Evolutionary conservation across 345 rosid genomes (phyloP).

Genomic region (Isatis tinctoria): DNA sequence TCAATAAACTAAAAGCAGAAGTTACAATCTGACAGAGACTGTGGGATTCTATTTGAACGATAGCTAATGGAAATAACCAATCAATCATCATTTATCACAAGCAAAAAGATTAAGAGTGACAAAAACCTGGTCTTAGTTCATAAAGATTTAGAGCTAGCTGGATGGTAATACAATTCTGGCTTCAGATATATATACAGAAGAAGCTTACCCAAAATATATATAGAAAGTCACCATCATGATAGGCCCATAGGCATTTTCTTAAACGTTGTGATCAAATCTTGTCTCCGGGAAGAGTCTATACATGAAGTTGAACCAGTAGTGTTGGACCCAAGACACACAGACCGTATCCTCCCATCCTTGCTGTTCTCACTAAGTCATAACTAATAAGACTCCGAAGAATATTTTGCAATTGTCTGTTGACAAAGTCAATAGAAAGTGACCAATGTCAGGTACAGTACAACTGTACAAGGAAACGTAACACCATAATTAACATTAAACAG

Average conservation of each 20-base stretch:
- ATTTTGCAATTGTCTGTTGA: conserved; percentile 43
- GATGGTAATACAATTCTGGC: no score
- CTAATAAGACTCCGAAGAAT: conserved; percentile 46
- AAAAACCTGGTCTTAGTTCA: background rate
- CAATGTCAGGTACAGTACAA: no score
- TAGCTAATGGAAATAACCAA: background rate
- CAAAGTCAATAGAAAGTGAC: no score
- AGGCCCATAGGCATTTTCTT: conserved; percentile 90
- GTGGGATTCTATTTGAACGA: background rate
- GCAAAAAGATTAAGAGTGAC: background rate
- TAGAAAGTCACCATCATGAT: conserved; percentile 68
- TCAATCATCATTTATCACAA: background rate
- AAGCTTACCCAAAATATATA: conserved; percentile 63
- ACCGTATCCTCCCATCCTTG: conserved; percentile 83
- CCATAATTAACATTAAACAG: no score
- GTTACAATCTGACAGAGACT: background rate
- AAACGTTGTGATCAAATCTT: conserved; percentile 59
- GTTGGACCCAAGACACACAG: conserved; percentile 68
- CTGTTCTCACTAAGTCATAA: conserved; percentile 70
- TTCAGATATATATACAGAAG: background rate
- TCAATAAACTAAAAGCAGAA: background rate
- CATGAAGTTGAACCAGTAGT: conserved; percentile 71
- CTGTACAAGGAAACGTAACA: no score
- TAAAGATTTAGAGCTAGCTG: background rate
- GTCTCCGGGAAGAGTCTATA: conserved; percentile 61